phyloP scores from a whole-genome alignment of 2,329 filamentous ascomycete species.

The Aspergillus intermedius region DNA sequence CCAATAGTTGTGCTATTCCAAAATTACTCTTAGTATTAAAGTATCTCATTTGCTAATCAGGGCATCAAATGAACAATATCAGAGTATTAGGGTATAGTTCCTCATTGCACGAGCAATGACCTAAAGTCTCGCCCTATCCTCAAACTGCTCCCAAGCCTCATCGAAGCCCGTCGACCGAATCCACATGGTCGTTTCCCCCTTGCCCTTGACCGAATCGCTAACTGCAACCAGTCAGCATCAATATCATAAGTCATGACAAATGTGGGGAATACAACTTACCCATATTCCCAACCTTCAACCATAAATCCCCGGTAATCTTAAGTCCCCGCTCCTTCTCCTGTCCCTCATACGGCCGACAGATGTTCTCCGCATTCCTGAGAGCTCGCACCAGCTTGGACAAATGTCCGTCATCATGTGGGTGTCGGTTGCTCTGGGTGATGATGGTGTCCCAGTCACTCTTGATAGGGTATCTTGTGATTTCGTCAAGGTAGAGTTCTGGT shows the following conservation, averaged over 20 bases:
- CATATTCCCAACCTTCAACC: constrained; percentile 42
- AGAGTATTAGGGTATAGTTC: no score
- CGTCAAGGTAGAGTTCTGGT: constrained; percentile 54
- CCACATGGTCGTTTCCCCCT: constrained; percentile 24
- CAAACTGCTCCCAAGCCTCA: constrained; percentile 32
- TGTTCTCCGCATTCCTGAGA: constrained; percentile 57
- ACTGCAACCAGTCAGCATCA: constrained; percentile 18
- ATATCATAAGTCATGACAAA: constrained; percentile 1
- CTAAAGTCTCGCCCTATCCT: constrained; percentile 14
- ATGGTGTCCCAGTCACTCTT: constrained; percentile 43
- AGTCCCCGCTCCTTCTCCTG: constrained; percentile 21
- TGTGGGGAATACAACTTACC: constrained; percentile 19
- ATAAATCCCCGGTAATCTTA: constrained; percentile 36
- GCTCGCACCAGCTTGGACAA: constrained; percentile 67
- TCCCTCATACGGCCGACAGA: constrained; percentile 30
- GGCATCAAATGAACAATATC: no score
- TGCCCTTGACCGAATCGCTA: constrained; percentile 29
- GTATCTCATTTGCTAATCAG: no score
- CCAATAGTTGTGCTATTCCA: no score
- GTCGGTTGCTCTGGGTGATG: constrained; percentile 40
- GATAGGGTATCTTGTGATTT: constrained; percentile 56
- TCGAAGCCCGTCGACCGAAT: constrained; percentile 37
- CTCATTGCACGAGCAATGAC: no score
- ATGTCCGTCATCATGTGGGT: constrained; percentile 69
- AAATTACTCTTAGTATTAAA: no score